A percentile compares a stretch with the other conserved stretches of the same genome.
phyloP scores from a whole-genome alignment of 2,329 filamentous ascomycete genomes.

The Clarireedia homoeocarpa region DNA sequence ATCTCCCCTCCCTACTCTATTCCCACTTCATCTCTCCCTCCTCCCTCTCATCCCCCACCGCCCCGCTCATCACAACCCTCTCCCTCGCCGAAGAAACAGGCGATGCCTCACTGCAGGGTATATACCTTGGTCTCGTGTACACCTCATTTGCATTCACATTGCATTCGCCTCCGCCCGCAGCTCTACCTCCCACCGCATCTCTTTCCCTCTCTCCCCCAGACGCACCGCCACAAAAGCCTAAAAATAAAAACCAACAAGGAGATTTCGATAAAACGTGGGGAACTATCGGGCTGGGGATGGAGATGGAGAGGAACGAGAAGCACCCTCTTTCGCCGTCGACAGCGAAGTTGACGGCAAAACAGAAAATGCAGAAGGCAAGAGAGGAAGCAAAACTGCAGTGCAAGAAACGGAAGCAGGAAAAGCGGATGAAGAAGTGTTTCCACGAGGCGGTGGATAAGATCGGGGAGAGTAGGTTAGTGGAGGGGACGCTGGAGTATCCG shows the following conservation, averaged over 20 bases:
- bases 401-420: no score
- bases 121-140: conserved; percentile 1
- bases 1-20: conserved; percentile 1
- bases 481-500: conserved; percentile 17
- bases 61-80: not conserved
- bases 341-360: no score
- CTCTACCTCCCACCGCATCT: not conserved
- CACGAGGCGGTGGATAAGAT: conserved; percentile 16
- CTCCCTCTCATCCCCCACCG: not conserved
- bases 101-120: not conserved
- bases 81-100: conserved; percentile 4
- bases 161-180: not conserved
- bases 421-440: conserved; percentile 6
- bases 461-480: conserved; percentile 13
- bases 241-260: no score
- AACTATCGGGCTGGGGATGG: no score
- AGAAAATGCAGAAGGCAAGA: not conserved
- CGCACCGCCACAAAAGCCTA: no score
- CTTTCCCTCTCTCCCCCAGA: not conserved
- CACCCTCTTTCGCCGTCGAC: not conserved
- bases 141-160: not conserved
- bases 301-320: not conserved
- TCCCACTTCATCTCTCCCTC: not conserved
- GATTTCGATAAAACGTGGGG: no score
- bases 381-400: not conserved